Base-by-base conservation (phyloP, 805 yeast genomes). In the Priceomyces carsonii region DNA sequence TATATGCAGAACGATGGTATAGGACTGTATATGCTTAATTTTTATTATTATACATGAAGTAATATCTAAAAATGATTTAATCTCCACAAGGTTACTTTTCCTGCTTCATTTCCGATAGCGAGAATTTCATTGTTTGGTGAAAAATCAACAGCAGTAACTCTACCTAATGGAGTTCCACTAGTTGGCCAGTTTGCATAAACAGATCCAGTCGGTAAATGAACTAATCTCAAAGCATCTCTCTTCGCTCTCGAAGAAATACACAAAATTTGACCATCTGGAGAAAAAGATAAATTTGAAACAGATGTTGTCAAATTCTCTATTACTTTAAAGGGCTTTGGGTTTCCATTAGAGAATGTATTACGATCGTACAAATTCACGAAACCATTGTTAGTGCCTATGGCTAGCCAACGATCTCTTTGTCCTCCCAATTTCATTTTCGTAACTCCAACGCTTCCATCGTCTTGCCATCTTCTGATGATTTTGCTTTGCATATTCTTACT, bases 171-270 rank as follows among this genome's bases (percentile, higher is more conserved):
- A 1, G 99, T 91, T 5, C 89, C 89, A 34, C 91, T 81, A 2
- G 98, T 93, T 12, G 99, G 99, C 99, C 99, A 93, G 67, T 93
- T 93, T 32, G 81, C 72, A 63, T 81, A 93, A 5, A 87, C 95
- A 13, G 86, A 77, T 45, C 91, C 87, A 17, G 85, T 75, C 15
- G 97, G 96, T 38, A 91, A 62, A 56, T 93, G 98, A 8, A 88
- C 90, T 44, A 93, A 58, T 51, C 90, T 76, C 42, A 93, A 68
- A 3, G 96, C 86, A 59, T 93, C 98, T 50, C 82, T 80, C 64
- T 82, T 80, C 4, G 83, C 88, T 50, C 95, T 73, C 6, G 95
- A 85, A 0, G 96, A 91, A 44, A 90, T 74, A 49, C 88, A 84
- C 43, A 93, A 65, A 12, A 93, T 61, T 60, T 93, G 99, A 1